phyloP scores from a whole-genome alignment of 1,284 basidiomycete genomes.

The Puccinia polysora region DNA sequence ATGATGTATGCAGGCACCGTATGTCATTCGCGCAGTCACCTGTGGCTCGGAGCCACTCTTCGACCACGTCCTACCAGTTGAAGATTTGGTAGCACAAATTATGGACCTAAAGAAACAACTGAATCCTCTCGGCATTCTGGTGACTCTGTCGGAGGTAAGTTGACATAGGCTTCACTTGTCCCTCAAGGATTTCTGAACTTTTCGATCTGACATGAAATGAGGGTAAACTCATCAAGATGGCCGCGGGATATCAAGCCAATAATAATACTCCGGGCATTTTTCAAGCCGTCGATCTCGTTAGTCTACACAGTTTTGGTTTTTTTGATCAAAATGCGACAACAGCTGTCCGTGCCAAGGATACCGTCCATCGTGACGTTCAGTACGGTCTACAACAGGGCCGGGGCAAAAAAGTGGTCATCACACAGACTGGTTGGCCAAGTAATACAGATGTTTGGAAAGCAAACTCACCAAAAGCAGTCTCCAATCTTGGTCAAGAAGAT shows the following conservation, averaged over 20 bases:
- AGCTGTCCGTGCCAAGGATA: conserved; percentile 64
- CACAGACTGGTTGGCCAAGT: conserved; percentile 51
- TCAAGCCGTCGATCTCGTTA: conserved; percentile 63
- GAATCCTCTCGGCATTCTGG: conserved; percentile 60
- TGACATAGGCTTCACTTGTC: neutral
- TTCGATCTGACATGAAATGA: neutral
- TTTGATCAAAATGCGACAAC: conserved; percentile 62
- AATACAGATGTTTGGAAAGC: conserved; percentile 47
- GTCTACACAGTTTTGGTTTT: conserved; percentile 68
- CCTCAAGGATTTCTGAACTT: neutral
- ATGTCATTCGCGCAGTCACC: conserved; percentile 64
- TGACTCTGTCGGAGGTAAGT: conserved; percentile 60
- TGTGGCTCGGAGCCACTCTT: conserved; percentile 72
- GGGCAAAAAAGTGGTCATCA: conserved; percentile 59
- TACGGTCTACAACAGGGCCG: conserved; percentile 57
- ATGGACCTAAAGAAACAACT: conserved; percentile 58
- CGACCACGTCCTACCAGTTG: conserved; percentile 60
- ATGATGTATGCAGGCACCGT: conserved; percentile 59
- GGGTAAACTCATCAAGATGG: conserved; percentile 49
- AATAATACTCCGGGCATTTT: conserved; percentile 55
- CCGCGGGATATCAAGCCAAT: conserved; percentile 4
- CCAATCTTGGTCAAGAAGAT: conserved; percentile 52
- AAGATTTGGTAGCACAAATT: conserved; percentile 62
- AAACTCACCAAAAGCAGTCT: conserved; percentile 47
- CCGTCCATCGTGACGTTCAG: conserved; percentile 61